Evolutionary conservation across 2,329 filamentous ascomycete genomes (phyloP).

Genomic region (Pseudogymnoascus sp.): DNA sequence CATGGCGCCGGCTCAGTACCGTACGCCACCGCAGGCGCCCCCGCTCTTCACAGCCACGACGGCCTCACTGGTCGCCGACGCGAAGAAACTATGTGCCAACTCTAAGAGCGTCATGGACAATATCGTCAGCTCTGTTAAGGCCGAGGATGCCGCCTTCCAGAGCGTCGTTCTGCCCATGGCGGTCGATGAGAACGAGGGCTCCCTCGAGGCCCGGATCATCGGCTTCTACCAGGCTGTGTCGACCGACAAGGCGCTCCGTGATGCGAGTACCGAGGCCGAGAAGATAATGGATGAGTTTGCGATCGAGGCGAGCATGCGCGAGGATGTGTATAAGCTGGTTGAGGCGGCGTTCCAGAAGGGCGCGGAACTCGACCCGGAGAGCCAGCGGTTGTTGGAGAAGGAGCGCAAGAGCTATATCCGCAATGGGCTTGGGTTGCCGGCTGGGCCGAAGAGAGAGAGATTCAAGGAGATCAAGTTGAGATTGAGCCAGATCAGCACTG

Average conservation of each 20-base stretch:
- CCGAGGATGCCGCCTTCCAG: constrained; percentile 44
- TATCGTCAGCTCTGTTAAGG: constrained; percentile 50
- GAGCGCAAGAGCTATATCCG: constrained; percentile 69
- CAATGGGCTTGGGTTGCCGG: constrained; percentile 65
- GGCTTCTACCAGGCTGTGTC: constrained; percentile 78
- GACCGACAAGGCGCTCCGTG: constrained; percentile 56
- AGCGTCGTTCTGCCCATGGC: constrained; percentile 58
- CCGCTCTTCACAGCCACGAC: constrained; percentile 70
- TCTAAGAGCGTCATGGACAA: constrained; percentile 54
- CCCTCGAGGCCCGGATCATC: constrained; percentile 55
- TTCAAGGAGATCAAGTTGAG: constrained; percentile 85
- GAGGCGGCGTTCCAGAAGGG: constrained; percentile 49
- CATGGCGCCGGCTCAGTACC: constrained; percentile 61
- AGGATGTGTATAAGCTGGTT: constrained; percentile 66
- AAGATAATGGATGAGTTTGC: constrained; percentile 67
- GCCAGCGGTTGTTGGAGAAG: constrained; percentile 64
- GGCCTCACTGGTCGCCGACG: constrained; percentile 57
- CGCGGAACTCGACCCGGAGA: constrained; percentile 60
- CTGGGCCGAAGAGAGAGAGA: constrained; percentile 61
- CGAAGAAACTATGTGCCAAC: constrained; percentile 58
- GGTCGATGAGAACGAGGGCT: constrained; percentile 59
- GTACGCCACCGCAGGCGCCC: constrained; percentile 67
- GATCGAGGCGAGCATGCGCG: constrained; percentile 73
- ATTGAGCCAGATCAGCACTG: constrained; percentile 63
- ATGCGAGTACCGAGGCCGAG: constrained; percentile 69